phyloP scores from a whole-genome alignment of 1,284 basidiomycete genomes.

The Puccinia hordei region DNA sequence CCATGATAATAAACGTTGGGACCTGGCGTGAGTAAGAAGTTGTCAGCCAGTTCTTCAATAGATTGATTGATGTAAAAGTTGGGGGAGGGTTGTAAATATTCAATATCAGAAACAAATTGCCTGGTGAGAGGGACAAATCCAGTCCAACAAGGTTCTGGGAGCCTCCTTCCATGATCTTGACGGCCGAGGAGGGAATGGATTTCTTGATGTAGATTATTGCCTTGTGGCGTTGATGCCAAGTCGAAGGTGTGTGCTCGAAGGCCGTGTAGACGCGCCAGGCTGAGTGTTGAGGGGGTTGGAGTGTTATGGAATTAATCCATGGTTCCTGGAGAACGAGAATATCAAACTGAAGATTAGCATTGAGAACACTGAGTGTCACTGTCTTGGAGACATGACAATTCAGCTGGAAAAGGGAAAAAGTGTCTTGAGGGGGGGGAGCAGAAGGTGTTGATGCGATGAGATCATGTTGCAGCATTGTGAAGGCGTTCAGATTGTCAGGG shows the following conservation, averaged over 20 bases:
- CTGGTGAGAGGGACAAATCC: background rate
- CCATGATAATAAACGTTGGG: background rate
- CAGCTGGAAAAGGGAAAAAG: background rate
- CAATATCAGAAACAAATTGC: background rate
- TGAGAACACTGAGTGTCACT: background rate
- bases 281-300: background rate
- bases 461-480: background rate
- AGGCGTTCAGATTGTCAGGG: too few species aligned
- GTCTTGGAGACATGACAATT: background rate
- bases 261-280: background rate
- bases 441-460: background rate
- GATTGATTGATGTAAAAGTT: background rate
- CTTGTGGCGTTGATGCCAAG: background rate
- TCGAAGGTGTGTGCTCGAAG: background rate
- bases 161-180: background rate
- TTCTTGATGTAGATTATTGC: background rate
- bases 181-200: background rate
- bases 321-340: background rate
- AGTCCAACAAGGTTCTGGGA: background rate
- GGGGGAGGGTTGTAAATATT: constrained; percentile 19
- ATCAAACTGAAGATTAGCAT: background rate
- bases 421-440: background rate
- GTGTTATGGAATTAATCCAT: too few species aligned
- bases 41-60: background rate
- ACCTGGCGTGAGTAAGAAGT: background rate